Conservation (phyloP, 2,329 filamentous ascomycete species). For the Penicillium janthinellum region DNA sequence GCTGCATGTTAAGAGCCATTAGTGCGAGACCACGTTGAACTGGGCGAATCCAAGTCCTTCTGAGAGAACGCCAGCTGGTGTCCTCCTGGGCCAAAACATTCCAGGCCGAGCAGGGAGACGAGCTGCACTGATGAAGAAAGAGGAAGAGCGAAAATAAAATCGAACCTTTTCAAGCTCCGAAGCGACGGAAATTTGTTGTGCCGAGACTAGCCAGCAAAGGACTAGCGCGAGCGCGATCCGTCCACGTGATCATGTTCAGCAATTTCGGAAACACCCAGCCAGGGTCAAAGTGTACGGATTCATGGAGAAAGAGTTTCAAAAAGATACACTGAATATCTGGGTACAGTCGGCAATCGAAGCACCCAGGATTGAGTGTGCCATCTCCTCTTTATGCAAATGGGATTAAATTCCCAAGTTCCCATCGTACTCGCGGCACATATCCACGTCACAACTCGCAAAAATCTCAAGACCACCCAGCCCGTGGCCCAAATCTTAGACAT, state of each 20-base stretch:
- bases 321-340: too few species aligned
- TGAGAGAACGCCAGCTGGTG: background rate
- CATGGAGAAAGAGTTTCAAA: too few species aligned
- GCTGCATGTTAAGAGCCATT: conserved; percentile 10
- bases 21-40: conserved; percentile 8
- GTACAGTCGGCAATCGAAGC: too few species aligned
- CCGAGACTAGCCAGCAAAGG: conserved; percentile 24
- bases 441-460: background rate
- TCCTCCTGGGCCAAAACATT: conserved; percentile 22
- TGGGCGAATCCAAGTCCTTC: background rate
- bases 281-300: too few species aligned
- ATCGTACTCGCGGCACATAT: too few species aligned
- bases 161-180: conserved; percentile 34
- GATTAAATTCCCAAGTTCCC: too few species aligned
- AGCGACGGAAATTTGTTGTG: conserved; percentile 31
- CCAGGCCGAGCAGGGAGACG: conserved; percentile 23
- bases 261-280: too few species aligned
- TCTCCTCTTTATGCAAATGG: too few species aligned
- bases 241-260: background rate
- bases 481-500: background rate
- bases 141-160: conserved; percentile 25
- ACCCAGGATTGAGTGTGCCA: too few species aligned
- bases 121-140: conserved; percentile 22
- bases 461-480: background rate
- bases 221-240: background rate